phyloP scores from a whole-genome alignment of 1,284 basidiomycete genomes.

The Hymenochaete sp. region DNA sequence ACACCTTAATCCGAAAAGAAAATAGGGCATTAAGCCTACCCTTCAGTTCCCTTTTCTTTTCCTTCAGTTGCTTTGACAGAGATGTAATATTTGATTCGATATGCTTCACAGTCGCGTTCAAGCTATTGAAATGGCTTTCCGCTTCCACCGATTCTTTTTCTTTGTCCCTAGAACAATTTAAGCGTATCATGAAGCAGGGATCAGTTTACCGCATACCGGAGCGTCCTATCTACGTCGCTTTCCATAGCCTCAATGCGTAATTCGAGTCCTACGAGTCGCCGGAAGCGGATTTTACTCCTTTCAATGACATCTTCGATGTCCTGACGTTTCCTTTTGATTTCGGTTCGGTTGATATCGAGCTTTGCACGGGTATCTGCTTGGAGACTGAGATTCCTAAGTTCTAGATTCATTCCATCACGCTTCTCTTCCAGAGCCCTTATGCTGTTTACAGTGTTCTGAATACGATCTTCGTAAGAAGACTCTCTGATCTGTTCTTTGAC shows the following conservation, averaged over 20 bases:
- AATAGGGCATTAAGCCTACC: conserved; percentile 30
- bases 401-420: conserved; percentile 63
- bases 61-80: conserved; percentile 50
- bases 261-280: conserved; percentile 53
- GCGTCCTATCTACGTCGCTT: conserved; percentile 51
- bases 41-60: conserved; percentile 56
- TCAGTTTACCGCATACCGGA: conserved; percentile 37
- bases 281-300: conserved; percentile 51
- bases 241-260: conserved; percentile 62
- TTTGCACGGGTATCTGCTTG: conserved; percentile 82
- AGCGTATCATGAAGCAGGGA: not conserved
- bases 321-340: conserved; percentile 53
- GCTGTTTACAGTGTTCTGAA: conserved; percentile 52
- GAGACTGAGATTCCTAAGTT: conserved; percentile 65
- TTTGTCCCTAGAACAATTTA: conserved; percentile 44
- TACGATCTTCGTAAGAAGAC: conserved; percentile 60
- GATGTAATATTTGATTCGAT: conserved; percentile 53
- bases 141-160: conserved; percentile 53
- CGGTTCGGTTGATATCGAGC: conserved; percentile 67
- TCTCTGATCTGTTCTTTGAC: conserved; percentile 50
- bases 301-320: conserved; percentile 64
- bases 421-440: conserved; percentile 59
- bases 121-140: conserved; percentile 41
- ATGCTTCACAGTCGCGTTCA: conserved; percentile 50
- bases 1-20: not conserved